Conservation (phyloP, 1,284 basidiomycete species). For the Pseudozyma pruni region DNA sequence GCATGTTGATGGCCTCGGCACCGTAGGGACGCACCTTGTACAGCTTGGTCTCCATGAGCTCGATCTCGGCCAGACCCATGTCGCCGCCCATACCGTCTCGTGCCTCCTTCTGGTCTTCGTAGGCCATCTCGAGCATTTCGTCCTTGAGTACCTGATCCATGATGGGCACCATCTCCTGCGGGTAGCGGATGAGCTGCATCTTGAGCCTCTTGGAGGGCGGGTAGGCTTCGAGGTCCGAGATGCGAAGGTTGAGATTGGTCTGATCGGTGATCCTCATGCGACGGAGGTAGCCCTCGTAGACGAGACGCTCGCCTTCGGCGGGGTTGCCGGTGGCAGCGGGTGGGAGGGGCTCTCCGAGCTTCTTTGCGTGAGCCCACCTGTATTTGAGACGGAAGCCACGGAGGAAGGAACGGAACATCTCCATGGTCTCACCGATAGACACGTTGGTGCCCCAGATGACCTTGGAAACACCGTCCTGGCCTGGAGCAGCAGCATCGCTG, state of each 20-base stretch:
- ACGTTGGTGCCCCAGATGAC: constrained; percentile 97
- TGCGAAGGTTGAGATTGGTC: constrained; percentile 90
- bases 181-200: constrained; percentile 80
- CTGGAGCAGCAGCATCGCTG: constrained; percentile 43
- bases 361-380: constrained; percentile 79
- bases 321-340: constrained; percentile 37
- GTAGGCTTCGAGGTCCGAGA: constrained; percentile 87
- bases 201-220: constrained; percentile 82
- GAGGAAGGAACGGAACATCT: constrained; percentile 86
- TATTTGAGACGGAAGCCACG: constrained; percentile 94
- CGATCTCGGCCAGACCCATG: constrained; percentile 71
- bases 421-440: constrained; percentile 88
- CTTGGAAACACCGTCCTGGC: constrained; percentile 75
- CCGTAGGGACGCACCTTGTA: constrained; percentile 95
- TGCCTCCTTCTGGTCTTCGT: constrained; percentile 78
- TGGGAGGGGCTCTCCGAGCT: constrained; percentile 71
- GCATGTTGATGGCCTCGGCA: constrained; percentile 72
- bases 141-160: constrained; percentile 97
- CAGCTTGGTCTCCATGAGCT: constrained; percentile 71
- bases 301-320: constrained; percentile 63
- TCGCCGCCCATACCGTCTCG: constrained; percentile 76
- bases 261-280: constrained; percentile 86
- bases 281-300: constrained; percentile 85
- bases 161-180: constrained; percentile 93
- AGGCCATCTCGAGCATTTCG: constrained; percentile 66